Percentiles rank a stretch among this genome's conserved stretches.
Evolutionary conservation across 148 eudicot genomes (phyloP).

Genomic region (Rhododendron vialii): DNA sequence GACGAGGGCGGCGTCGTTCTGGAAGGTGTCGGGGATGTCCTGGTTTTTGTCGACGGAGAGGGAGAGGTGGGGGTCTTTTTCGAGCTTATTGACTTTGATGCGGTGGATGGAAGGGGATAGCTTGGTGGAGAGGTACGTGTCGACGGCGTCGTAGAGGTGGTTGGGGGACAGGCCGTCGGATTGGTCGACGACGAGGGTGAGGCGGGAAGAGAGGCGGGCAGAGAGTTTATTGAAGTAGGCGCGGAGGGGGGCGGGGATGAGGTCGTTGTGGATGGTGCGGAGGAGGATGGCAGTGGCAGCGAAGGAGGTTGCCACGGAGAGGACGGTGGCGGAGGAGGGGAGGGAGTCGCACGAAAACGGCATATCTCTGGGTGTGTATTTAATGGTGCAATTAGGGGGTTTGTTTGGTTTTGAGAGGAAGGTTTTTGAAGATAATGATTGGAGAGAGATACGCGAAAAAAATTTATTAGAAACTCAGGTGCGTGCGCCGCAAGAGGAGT

Average conservation of each 20-base stretch:
- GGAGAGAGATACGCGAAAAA: no score
- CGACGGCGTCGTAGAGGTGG: constrained; percentile 46
- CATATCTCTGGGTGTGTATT: neutral
- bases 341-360: constrained; percentile 13
- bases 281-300: constrained; percentile 46
- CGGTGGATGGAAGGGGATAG: constrained; percentile 28
- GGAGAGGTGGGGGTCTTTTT: constrained; percentile 27
- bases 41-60: constrained; percentile 46
- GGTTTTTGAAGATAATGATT: no score
- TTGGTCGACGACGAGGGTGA: constrained; percentile 54
- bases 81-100: constrained; percentile 33
- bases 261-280: constrained; percentile 38
- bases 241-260: constrained; percentile 38
- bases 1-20: constrained; percentile 13
- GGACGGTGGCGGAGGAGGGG: constrained; percentile 29
- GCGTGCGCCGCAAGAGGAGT: no score
- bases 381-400: neutral
- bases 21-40: constrained; percentile 35
- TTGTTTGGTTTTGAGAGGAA: no score
- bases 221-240: constrained; percentile 23
- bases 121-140: constrained; percentile 38
- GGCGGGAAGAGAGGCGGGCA: constrained; percentile 34
- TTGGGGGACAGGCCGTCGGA: constrained; percentile 45
- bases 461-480: no score
- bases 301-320: constrained; percentile 47